Conservation (phyloP, 2,329 filamentous ascomycete genomes). For the Clarireedia homoeocarpa region DNA sequence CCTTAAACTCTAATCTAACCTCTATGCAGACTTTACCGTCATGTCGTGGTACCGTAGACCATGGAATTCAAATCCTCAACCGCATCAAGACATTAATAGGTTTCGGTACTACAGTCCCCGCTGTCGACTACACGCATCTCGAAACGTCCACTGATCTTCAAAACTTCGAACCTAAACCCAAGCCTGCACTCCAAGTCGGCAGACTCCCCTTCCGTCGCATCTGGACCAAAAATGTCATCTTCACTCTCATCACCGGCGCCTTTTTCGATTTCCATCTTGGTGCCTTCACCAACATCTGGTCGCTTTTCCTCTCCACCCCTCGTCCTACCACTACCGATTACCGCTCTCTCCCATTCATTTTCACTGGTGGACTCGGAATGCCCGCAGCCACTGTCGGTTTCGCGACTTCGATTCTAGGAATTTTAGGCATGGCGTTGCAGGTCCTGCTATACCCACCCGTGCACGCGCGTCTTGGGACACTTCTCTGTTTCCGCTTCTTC, state of each 20-base stretch:
- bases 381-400: slow-evolving; percentile 57
- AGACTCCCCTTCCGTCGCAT: slow-evolving; percentile 15
- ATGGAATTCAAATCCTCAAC: slow-evolving; percentile 5
- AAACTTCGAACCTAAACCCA: slow-evolving; percentile 2
- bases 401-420: slow-evolving; percentile 61
- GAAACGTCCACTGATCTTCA: background rate
- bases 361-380: slow-evolving; percentile 62
- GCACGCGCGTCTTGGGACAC: slow-evolving; percentile 56
- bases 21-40: slow-evolving; percentile 6
- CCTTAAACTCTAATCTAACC: background rate
- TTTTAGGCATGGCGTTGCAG: slow-evolving; percentile 61
- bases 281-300: slow-evolving; percentile 51
- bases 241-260: slow-evolving; percentile 47
- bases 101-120: background rate
- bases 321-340: slow-evolving; percentile 30
- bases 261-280: slow-evolving; percentile 21
- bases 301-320: slow-evolving; percentile 51
- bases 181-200: background rate
- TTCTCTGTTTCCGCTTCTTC: slow-evolving; percentile 58
- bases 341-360: slow-evolving; percentile 26
- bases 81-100: slow-evolving; percentile 3
- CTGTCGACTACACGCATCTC: slow-evolving; percentile 14
- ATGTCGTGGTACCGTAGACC: slow-evolving; percentile 1
- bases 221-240: slow-evolving; percentile 24
- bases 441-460: slow-evolving; percentile 60